Evolutionary conservation across 2,329 filamentous ascomycete genomes (phyloP), one percentile per base, ranked within the genome.

Genomic region (Aspergillus nomiae): DNA sequence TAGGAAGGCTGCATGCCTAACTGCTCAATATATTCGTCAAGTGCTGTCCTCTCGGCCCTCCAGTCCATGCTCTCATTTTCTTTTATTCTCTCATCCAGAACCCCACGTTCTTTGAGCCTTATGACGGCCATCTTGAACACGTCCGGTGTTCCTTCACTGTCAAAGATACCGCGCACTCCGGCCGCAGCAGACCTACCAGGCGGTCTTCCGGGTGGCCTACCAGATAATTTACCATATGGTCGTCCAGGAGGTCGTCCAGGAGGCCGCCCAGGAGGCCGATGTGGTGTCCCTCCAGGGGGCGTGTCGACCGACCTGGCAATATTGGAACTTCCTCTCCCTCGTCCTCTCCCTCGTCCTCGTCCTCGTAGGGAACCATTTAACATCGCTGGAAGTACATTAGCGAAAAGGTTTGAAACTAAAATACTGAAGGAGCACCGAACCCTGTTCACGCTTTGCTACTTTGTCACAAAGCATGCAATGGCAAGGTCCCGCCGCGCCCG

Each of bases 31-130:
- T 81, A 69, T 3, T 76, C 69, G 0, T 76, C 71, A 0, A 87
- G 73, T 6, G 74, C 70, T 4, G 80, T 72, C 21, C 81, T 78
- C 50, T 86, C 83, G 0, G 83, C 79, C 43, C 81, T 76, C 86
- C 86, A 89, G 66, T 89, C 86, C 64, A 86, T 80, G 28, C 84
- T 87, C 19, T 80, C 68, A 0, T 74, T 73, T 62, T 89, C 85
- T 10, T 71, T 67, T 32, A 89, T 82, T 0, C 72, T 60, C 58
- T 82, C 76, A 51, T 85, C 81, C 0, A 86, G 57, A 0, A 61
- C 69, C 0, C 75, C 74, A 4, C 77, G 71, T 0, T 74, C 73
- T 48, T 82, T 79, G 5, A 88, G 75, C 59, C 81, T 80, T 65
- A 82, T 77, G 9, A 87, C 75, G 0, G 85, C 71, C 26, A 76